Conservation (phyloP, 495 filamentous ascomycete species). For the Hyaloscypha bicolor region DNA sequence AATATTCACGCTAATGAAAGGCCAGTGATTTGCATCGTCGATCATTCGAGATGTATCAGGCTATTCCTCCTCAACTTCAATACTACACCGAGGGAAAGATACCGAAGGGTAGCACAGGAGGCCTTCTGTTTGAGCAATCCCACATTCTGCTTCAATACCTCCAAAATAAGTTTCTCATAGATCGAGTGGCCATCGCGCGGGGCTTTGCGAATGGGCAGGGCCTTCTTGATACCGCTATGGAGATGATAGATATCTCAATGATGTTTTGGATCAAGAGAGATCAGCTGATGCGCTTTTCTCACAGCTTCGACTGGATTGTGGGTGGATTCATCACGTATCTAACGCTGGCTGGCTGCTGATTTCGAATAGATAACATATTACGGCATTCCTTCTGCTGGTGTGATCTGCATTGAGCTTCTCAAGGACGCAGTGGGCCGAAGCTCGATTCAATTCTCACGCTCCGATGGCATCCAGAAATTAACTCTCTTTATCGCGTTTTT, state of each 20-base stretch:
- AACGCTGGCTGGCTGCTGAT: not conserved
- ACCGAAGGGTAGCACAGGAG: constrained; percentile 20
- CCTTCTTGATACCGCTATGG: constrained; percentile 27
- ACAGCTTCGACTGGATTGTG: constrained; percentile 34
- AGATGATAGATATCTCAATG: constrained; percentile 29
- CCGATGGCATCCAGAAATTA: constrained; percentile 32
- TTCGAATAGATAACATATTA: constrained; percentile 22
- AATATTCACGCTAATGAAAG: not conserved
- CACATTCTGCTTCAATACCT: constrained; percentile 21
- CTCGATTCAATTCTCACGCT: constrained; percentile 24
- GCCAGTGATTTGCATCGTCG: constrained; percentile 25
- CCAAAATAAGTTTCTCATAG: constrained; percentile 28
- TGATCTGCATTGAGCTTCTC: constrained; percentile 32
- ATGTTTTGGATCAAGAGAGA: constrained; percentile 32
- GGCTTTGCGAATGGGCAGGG: constrained; percentile 23
- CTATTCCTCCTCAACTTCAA: constrained; percentile 24
- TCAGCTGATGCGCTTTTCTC: constrained; percentile 19
- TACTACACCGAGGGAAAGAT: constrained; percentile 19
- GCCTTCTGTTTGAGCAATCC: constrained; percentile 19
- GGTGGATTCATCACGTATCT: not conserved
- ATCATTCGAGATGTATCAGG: constrained; percentile 7
- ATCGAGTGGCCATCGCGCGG: constrained; percentile 28
- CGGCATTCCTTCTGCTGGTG: constrained; percentile 30
- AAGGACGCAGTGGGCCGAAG: constrained; percentile 7
- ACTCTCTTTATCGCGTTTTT: constrained; percentile 33